Base-by-base conservation (phyloP, 1,284 basidiomycete genomes). In the Gymnopus androsaceus region DNA sequence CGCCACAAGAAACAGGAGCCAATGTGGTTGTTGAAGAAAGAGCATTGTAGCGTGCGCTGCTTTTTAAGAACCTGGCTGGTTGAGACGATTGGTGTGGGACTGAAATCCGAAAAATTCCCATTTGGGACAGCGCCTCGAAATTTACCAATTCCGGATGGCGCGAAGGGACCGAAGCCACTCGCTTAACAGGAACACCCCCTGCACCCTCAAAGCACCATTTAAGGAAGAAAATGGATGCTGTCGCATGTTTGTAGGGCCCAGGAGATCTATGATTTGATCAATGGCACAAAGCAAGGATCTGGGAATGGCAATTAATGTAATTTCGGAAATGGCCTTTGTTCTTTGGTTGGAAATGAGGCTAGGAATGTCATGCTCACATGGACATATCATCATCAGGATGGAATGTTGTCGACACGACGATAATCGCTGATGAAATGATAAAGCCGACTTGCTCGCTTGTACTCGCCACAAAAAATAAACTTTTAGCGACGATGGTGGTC, bases 31-130 rank as follows among this genome's bases (percentile, higher is more conserved):
- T 7, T 30, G 28, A 19, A 19, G n/a, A 31, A 17, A 17, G 9
- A 31, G 28, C n/a, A 28, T 31, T 28, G 28, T 21, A 46, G n/a
- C 28, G 14, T 5, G 28, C n/a, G 44, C 17, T n/a, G 12, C 17
- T n/a, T 46, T 46, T 30, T 46, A 31, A 31, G 7, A 42, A n/a
- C n/a, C n/a, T n/a, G n/a, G 23, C 11, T 5, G 41, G 7, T 30
- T 42, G 23, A 42, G 23, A 46, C 44, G 28, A 46, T 46, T 46
- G 44, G 44, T 46, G 44, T 46, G 44, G 28, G 44, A 46, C 44
- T 28, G n/a, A 25, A 27, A 33, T 46, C 19, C 44, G 28, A 31
- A 33, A 46, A 46, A 30, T 46, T n/a, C 44, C 44, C 28, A 15
- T 46, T 46, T 46, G 5, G 44, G 28, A 46, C 44, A 3, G 17